phyloP scores from a whole-genome alignment of 257 asterid species.

The Cordia subcordata region DNA sequence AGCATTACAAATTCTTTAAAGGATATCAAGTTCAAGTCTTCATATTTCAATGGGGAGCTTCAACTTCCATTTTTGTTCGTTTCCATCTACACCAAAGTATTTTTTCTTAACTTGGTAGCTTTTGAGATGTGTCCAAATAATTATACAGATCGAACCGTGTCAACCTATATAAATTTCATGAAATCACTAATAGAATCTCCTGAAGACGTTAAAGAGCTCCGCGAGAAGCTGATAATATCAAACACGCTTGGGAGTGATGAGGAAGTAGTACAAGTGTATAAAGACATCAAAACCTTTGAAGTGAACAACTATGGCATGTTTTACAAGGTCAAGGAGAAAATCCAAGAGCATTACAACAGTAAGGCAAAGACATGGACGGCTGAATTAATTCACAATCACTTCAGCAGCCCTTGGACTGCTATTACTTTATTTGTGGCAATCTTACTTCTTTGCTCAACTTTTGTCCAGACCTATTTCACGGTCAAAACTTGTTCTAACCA shows the following conservation, averaged over 20 bases:
- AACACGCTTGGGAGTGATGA: slow-evolving; percentile 27
- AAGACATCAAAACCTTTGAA: slow-evolving; percentile 15
- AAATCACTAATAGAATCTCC: slow-evolving; percentile 23
- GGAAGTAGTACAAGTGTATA: slow-evolving; percentile 10
- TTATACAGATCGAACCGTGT: background rate
- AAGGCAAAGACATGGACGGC: background rate
- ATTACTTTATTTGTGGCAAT: slow-evolving; percentile 1
- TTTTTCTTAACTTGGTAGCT: slow-evolving; percentile 27
- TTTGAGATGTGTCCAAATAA: slow-evolving; percentile 19
- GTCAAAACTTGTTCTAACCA: no score
- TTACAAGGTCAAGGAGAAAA: slow-evolving; percentile 9
- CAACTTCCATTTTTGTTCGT: slow-evolving; percentile 16
- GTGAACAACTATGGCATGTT: background rate
- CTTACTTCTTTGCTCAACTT: no score
- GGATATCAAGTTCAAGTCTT: slow-evolving; percentile 15
- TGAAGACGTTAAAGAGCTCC: slow-evolving; percentile 28
- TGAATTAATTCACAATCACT: no score
- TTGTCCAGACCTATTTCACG: no score
- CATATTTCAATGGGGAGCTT: slow-evolving; percentile 14
- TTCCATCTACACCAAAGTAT: slow-evolving; percentile 3
- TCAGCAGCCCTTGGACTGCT: background rate
- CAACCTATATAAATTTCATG: slow-evolving; percentile 26
- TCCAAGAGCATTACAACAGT: slow-evolving; percentile 24
- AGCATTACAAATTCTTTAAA: slow-evolving; percentile 6
- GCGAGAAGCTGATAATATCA: slow-evolving; percentile 18